phyloP scores from a whole-genome alignment of 2,329 filamentous ascomycete species.

The Knufia petricola region DNA sequence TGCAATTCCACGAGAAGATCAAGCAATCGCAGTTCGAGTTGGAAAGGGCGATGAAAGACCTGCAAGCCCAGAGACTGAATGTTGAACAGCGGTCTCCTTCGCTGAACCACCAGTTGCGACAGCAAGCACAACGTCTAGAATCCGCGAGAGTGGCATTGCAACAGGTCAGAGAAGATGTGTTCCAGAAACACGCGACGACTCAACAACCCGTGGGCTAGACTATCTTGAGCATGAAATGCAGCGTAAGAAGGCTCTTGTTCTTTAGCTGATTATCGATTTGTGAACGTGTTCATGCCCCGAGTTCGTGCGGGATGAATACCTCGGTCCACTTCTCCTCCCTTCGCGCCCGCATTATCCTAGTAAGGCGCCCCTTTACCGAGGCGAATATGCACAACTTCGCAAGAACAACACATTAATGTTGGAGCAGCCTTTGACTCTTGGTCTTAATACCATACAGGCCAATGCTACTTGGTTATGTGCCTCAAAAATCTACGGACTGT shows the following conservation, averaged over 20 bases:
- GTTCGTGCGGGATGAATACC: background rate
- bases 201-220: background rate
- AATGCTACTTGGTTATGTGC: too few species aligned
- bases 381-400: too few species aligned
- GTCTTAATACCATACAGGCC: too few species aligned
- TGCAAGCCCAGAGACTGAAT: background rate
- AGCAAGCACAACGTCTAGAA: slow-evolving; percentile 10
- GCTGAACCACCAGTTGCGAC: background rate
- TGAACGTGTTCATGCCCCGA: too few species aligned
- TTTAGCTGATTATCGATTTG: too few species aligned
- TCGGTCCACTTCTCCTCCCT: background rate
- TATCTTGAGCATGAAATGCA: too few species aligned
- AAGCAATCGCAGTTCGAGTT: slow-evolving; percentile 23
- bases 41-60: background rate
- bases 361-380: too few species aligned
- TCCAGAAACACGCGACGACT: background rate
- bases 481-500: too few species aligned
- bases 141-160: background rate
- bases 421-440: too few species aligned
- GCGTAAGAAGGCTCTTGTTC: too few species aligned
- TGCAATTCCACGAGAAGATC: slow-evolving; percentile 45
- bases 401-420: too few species aligned
- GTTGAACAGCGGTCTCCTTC: background rate
- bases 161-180: background rate
- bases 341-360: too few species aligned